These are phyloP conservation scores for Pseudognaphalium luteoalbum DNA, from an alignment of 129 eudicot genomes.

Conservation along the genomic window DNA sequence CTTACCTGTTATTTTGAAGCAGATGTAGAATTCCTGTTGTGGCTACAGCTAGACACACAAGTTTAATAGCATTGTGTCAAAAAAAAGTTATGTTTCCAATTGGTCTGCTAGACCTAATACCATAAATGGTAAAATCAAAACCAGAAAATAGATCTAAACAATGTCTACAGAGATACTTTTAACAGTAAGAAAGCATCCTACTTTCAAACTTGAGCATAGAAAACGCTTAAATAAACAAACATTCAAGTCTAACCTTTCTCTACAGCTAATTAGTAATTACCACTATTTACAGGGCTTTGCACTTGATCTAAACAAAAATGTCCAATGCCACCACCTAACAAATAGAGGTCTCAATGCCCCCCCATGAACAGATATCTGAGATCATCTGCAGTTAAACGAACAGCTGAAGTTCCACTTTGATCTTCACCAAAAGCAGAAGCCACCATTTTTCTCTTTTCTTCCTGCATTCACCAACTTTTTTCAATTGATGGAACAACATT, in stretches of 20 bases:
- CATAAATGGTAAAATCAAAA: background rate
- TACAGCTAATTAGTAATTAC: conserved; percentile 13
- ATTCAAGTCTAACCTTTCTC: conserved; percentile 22
- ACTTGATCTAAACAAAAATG: conserved; percentile 38
- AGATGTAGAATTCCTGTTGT: no score
- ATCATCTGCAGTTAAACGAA: conserved; percentile 75
- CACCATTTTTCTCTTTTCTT: conserved; percentile 90
- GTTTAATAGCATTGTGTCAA: background rate
- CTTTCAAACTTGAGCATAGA: background rate
- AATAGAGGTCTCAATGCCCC: conserved; percentile 10
- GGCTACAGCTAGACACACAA: background rate
- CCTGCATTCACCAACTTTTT: conserved; percentile 45
- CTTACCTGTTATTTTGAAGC: no score
- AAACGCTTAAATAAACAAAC: background rate
- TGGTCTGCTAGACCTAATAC: background rate
- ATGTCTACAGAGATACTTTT: background rate
- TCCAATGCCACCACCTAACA: conserved; percentile 12
- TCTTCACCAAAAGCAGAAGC: conserved; percentile 98
- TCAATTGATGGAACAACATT: background rate
- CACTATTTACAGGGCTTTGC: conserved; percentile 37
- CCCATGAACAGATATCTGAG: conserved; percentile 63
- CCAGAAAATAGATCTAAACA: background rate
- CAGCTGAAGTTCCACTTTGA: conserved; percentile 53
- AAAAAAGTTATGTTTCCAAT: background rate
- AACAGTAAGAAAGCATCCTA: conserved; percentile 4